Base-by-base conservation (phyloP, 139 green algal species). In the Auxenochlorella pyrenoidosa region DNA sequence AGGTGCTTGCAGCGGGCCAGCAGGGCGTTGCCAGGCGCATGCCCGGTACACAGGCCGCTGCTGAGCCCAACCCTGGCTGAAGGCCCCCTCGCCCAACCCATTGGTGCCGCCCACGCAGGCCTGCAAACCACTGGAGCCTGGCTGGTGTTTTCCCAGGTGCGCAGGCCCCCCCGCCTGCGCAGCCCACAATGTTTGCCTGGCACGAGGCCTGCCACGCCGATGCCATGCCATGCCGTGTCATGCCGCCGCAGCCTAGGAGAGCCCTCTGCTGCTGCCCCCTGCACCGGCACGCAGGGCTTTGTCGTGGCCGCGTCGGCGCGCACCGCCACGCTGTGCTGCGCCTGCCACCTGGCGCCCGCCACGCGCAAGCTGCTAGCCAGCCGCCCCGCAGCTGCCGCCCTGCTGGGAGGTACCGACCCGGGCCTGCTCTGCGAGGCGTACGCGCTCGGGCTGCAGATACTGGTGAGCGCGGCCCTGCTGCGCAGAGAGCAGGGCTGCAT, bases 121-220 rank as follows among this genome's bases (percentile, higher is more conserved):
- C 30, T 81, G 30, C 75, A 81, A 12, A 81, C 75, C 75, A 81
- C 75, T 0, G 75, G 75, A 12, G 43, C 75, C 2, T 81, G 75
- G 75, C 75, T 81, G 30, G 34, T 81, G 24, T 63, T 81, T 8
- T 63, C 43, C 30, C 75, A 81, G 54, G 54, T 63, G 54, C 54
- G 54, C 54, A 54, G 47, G n/a, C n/a, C n/a, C n/a, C n/a, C n/a
- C n/a, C n/a, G n/a, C n/a, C n/a, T n/a, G n/a, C n/a, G n/a, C n/a
- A n/a, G n/a, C n/a, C n/a, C n/a, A n/a, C n/a, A n/a, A n/a, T n/a
- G n/a, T n/a, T n/a, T n/a, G n/a, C n/a, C 47, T 54, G 47, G 8
- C 47, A 18, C 47, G 6, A 18, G 47, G 6, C 47, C 47, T 54
- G 47, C 47, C 47, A 54, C 47, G 8, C 47, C 10, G 47, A 6